These are phyloP conservation scores for Cucurbita ficifolia DNA, from an alignment of 306 rosid genomes.

Conservation along the genomic window DNA sequence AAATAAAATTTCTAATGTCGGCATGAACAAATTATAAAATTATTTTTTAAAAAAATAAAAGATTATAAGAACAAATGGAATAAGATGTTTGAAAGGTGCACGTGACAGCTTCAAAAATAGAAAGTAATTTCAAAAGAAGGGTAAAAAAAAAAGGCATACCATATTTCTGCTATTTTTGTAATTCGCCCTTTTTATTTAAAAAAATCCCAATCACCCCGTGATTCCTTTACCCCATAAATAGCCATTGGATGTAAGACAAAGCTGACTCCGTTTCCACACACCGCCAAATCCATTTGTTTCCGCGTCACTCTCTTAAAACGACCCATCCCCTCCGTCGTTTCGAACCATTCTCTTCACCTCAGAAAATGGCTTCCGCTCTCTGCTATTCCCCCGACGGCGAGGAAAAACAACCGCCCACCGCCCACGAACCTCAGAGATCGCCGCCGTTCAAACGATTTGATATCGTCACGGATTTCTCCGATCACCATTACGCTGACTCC, in stretches of 20 bases:
- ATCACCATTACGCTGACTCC: neutral
- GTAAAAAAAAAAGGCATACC: neutral
- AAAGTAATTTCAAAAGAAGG: neutral
- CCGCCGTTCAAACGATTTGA: neutral
- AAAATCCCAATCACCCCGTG: neutral
- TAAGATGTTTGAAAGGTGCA: neutral
- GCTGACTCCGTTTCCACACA: neutral
- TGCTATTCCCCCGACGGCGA: neutral
- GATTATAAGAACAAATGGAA: neutral
- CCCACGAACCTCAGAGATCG: neutral
- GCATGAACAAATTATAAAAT: too few relatives aligned
- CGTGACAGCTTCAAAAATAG: neutral
- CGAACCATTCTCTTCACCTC: neutral
- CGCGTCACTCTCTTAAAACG: neutral
- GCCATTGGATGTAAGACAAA: neutral
- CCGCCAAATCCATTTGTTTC: too few relatives aligned
- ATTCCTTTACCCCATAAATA: neutral
- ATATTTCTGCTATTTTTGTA: neutral
- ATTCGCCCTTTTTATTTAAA: neutral
- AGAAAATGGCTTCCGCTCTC: neutral
- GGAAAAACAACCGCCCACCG: neutral
- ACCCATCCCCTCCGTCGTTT: neutral
- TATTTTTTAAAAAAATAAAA: too few relatives aligned
- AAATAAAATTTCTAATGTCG: too few relatives aligned
- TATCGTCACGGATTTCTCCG: neutral